Evolutionary conservation across 805 yeast species (phyloP).

Genomic region (Debaryomyces tyrocola): DNA sequence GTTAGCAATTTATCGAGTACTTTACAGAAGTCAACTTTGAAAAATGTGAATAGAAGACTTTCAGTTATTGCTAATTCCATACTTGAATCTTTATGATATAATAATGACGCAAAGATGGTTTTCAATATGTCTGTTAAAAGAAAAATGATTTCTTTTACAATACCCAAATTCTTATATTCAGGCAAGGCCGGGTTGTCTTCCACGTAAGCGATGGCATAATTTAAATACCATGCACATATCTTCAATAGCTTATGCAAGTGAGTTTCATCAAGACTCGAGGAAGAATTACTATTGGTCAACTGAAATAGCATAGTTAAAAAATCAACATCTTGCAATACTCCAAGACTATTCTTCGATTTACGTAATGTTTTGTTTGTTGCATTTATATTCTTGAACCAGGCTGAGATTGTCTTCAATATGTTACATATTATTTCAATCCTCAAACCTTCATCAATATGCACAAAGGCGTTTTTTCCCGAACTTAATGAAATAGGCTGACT

Average conservation of each 20-base stretch:
- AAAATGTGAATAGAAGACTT: constrained; percentile 23
- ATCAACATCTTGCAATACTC: constrained; percentile 1
- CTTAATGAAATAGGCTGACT: background rate
- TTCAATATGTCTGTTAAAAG: constrained; percentile 25
- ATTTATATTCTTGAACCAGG: constrained; percentile 19
- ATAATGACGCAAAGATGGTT: constrained; percentile 16
- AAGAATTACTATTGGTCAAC: constrained; percentile 13
- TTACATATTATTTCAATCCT: constrained; percentile 21
- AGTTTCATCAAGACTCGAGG: constrained; percentile 6
- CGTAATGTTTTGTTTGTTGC: constrained; percentile 1
- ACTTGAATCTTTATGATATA: constrained; percentile 10
- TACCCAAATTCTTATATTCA: constrained; percentile 12
- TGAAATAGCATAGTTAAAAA: constrained; percentile 16
- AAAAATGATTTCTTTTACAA: constrained; percentile 26
- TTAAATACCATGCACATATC: constrained; percentile 16
- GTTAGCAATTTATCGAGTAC: constrained; percentile 17
- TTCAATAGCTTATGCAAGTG: constrained; percentile 12
- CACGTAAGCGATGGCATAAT: constrained; percentile 12
- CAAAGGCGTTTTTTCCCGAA: constrained; percentile 7
- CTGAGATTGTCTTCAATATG: constrained; percentile 20
- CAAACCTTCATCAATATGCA: constrained; percentile 19
- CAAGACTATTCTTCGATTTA: constrained; percentile 2
- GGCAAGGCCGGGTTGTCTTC: constrained; percentile 6
- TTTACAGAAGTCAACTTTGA: constrained; percentile 20
- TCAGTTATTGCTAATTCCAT: constrained; percentile 19